Evolutionary conservation across 1,284 basidiomycete genomes (phyloP), one percentile per base, ranked within the genome.

Genomic region (Melanopsichium pennsylvanicum): DNA sequence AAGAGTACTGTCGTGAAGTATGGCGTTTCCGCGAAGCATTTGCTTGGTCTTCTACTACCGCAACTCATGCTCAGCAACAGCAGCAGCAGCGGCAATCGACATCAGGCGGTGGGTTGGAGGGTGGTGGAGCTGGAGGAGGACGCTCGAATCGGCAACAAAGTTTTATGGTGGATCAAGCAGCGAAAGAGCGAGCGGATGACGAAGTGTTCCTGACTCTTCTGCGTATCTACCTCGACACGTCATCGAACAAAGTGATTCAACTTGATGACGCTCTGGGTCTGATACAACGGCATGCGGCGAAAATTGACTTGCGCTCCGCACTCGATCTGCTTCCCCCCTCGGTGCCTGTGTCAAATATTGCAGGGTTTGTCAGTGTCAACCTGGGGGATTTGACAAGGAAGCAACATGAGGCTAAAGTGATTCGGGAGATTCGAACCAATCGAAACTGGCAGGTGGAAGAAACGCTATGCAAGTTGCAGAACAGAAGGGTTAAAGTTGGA

Each of bases 241-340:
- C 83, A 0, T 84, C 87, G 61, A 40, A 23, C 18, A 34, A 18
- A 19, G 21, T 27, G 6, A 19, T 45, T 16, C 66, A 52, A 31
- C 66, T 75, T 9, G 67, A 84, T 1, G 91, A 93, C 0, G 94
- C 94, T 0, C 83, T 97, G 5, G 87, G 88, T 3, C 86, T 97
- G 34, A 90, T 99, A 48, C 86, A 88, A 29, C 86, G 88, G 35
- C 92, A 97, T 73, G 89, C 90, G 36, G 87, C 88, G 1, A 87
- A 89, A 0, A 84, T 98, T 13, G 90, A 96, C 71, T 83, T 91
- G 0, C 85, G 88, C 4, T 87, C 90, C 66, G 90, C 92, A 0
- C 85, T 99, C 8, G 86, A 90, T 38, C 86, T 97, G 11, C 84
- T 98, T 0, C 96, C 96, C 1, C 90, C 93, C 0, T 85, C 96